phyloP scores from a whole-genome alignment of 169 alveolate species.

The Plasmodium gonderi region DNA sequence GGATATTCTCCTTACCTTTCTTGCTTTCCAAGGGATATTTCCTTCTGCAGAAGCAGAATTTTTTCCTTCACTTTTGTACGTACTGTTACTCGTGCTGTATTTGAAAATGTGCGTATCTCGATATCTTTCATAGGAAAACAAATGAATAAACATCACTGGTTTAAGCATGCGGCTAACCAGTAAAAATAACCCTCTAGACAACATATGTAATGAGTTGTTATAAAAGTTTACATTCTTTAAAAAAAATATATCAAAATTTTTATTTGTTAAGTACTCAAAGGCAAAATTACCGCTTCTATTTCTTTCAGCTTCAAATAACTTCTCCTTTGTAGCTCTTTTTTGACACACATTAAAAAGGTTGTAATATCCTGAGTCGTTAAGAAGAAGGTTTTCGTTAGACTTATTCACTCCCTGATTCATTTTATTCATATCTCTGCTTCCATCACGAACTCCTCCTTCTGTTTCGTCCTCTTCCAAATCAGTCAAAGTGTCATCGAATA shows the following conservation, averaged over 20 bases:
- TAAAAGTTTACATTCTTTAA: slow-evolving; percentile 51
- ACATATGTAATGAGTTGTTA: slow-evolving; percentile 31
- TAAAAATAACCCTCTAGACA: slow-evolving; percentile 59
- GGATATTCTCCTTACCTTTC: not conserved
- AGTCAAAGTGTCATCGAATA: slow-evolving; percentile 24
- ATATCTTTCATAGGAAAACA: slow-evolving; percentile 46
- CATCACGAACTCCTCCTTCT: not conserved
- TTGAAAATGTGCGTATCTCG: slow-evolving; percentile 8
- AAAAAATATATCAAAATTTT: slow-evolving; percentile 61
- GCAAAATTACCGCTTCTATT: slow-evolving; percentile 74
- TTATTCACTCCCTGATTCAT: not conserved
- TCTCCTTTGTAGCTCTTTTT: slow-evolving; percentile 29
- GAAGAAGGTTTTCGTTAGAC: not conserved
- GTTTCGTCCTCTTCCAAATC: slow-evolving; percentile 7
- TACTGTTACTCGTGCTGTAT: not conserved
- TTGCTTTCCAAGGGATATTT: not conserved
- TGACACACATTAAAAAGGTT: slow-evolving; percentile 30
- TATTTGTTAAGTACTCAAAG: slow-evolving; percentile 67
- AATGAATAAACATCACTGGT: slow-evolving; percentile 57
- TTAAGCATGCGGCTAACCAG: slow-evolving; percentile 50
- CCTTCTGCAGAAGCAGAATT: not conserved
- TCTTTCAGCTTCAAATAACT: slow-evolving; percentile 36
- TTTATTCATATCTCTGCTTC: not conserved
- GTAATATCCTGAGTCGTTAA: slow-evolving; percentile 8
- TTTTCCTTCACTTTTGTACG: not conserved